Base-by-base conservation (phyloP, 2,329 filamentous ascomycete genomes). In the Pezicula neosporulosa region DNA sequence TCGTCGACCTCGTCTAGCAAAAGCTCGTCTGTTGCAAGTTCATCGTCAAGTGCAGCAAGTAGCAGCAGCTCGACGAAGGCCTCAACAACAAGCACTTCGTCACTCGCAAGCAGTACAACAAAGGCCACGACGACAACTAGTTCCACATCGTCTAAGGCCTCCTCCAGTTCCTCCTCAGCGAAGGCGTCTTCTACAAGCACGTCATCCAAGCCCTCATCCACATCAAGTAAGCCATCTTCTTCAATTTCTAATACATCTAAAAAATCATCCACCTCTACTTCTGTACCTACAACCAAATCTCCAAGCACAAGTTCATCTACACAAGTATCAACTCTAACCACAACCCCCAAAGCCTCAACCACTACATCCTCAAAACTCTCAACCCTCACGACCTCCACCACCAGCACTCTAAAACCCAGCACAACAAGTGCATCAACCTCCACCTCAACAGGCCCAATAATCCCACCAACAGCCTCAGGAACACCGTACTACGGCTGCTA, bases 91-190 rank as follows among this genome's bases (percentile, higher is more conserved):
- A 36, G 27, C 13, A 13, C 21, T 7, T 33, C 38, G 19, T 42
- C 48, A 18, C 49, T 48, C 15, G 47, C 45, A 10, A 44, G 38
- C 47, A 55, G 52, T 7, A 55, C 52, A 15, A 44, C 37, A 12
- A 51, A 28, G 24, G 5, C 45, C 28, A 42, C 46, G 19, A 50
- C 48, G 18, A 47, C n/a, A 10, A 45, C 47, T 30, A 24, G 12
- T 12, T 33, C 45, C n/a, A 47, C 49, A 2, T 43, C 46, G 13
- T 38, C 44, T 21, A 44, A 30, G 16, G 12, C n/a, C 27, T 28
- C 42, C 12, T 27, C 18, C 10, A 24, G 28, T 44, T 44, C 42
- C 16, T 44, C 44, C 19, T 35, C 44, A 8, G 41, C 47, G 15
- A 49, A 28, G 41, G 16, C 44, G 38, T 47, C 28, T 28, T 43